These are phyloP conservation scores for Austroboletus rostrupii DNA, from an alignment of 1,284 basidiomycete species.

Conservation along the genomic window DNA sequence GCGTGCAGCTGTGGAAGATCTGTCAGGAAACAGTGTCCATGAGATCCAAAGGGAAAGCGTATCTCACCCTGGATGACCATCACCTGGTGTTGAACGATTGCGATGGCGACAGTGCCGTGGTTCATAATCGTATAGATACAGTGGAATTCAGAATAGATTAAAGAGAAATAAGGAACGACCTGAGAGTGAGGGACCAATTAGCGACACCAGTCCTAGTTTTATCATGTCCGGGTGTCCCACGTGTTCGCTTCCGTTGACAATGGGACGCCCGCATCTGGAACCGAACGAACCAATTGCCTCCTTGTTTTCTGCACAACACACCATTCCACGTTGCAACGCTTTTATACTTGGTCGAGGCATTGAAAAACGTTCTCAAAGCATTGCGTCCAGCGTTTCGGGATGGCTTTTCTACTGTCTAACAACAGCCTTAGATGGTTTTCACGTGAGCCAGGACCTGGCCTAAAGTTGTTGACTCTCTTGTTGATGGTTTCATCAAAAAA, in stretches of 20 bases:
- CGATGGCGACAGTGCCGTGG: constrained; percentile 58
- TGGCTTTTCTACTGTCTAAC: too few relatives aligned
- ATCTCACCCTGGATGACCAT: constrained; percentile 58
- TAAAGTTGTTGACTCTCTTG: too few relatives aligned
- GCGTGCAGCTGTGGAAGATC: constrained; percentile 42
- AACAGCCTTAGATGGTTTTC: too few relatives aligned
- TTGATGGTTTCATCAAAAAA: too few relatives aligned
- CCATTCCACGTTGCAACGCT: too few relatives aligned
- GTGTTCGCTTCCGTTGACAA: constrained; percentile 3
- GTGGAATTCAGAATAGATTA: neutral
- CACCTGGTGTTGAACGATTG: constrained; percentile 60
- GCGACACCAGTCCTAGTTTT: too few relatives aligned
- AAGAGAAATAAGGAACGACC: constrained; percentile 4
- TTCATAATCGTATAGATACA: constrained; percentile 42
- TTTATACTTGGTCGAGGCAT: too few relatives aligned
- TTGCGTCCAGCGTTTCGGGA: too few relatives aligned
- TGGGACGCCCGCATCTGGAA: constrained; percentile 8
- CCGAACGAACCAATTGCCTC: neutral
- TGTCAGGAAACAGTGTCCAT: constrained; percentile 3
- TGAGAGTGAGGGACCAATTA: neutral
- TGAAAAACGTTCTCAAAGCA: too few relatives aligned
- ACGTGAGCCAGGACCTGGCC: too few relatives aligned
- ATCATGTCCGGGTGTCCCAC: too few relatives aligned
- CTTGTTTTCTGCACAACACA: constrained; percentile 2
- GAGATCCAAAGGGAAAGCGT: neutral